Conservation (phyloP, 2,329 filamentous ascomycete genomes). For the Torrubiella hemipterigena region DNA sequence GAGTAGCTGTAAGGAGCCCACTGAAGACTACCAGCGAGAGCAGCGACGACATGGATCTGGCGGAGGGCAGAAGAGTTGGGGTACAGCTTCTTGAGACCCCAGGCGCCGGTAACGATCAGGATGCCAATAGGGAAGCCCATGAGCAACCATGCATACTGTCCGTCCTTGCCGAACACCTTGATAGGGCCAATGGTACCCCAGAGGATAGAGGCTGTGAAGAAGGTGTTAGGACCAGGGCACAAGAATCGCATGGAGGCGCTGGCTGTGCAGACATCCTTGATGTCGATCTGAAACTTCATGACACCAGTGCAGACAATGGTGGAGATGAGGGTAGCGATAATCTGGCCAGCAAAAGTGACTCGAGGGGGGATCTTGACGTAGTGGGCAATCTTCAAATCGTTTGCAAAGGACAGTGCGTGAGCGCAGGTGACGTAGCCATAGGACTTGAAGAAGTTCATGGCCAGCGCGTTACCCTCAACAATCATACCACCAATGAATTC, state of each 20-base stretch:
- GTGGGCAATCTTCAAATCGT: constrained; percentile 38
- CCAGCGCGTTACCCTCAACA: constrained; percentile 21
- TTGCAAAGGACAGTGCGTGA: constrained; percentile 13
- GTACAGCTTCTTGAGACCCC: constrained; percentile 19
- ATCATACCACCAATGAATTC: constrained; percentile 25
- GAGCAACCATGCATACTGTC: constrained; percentile 26
- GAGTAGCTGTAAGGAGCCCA: constrained; percentile 31
- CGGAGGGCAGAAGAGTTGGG: constrained; percentile 20
- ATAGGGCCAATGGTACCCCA: constrained; percentile 32
- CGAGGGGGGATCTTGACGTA: constrained; percentile 37
- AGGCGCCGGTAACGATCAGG: constrained; percentile 21
- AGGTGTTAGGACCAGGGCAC: constrained; percentile 25
- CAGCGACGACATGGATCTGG: constrained; percentile 28
- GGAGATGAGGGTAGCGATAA: constrained; percentile 30
- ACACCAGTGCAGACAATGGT: constrained; percentile 32
- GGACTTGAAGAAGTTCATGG: constrained; percentile 26
- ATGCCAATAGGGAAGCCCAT: constrained; percentile 28
- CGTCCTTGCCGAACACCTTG: constrained; percentile 26
- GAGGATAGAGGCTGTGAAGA: constrained; percentile 31
- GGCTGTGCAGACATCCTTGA: constrained; percentile 23
- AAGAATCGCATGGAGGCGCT: constrained; percentile 22
- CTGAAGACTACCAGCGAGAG: constrained; percentile 25
- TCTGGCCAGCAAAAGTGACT: constrained; percentile 34
- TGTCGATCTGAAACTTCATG: constrained; percentile 24
- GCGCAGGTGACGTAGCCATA: constrained; percentile 21